Evolutionary conservation across 306 rosid genomes (phyloP), one percentile per base, ranked within the genome.

Genomic region (Pterocarpus macrocarpus): DNA sequence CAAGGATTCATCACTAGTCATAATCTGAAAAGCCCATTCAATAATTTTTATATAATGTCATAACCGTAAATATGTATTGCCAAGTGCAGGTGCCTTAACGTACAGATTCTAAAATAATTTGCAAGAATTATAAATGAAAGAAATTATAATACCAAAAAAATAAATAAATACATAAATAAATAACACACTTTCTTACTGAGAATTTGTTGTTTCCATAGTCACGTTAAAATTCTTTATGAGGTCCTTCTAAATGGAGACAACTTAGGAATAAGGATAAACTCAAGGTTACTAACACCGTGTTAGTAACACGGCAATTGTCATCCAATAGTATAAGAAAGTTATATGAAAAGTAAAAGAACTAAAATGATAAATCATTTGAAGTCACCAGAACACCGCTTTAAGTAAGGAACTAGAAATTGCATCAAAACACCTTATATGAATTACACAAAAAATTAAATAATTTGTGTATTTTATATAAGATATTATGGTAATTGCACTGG

Each of bases 401-500:
- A 65, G 41, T 13, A 22, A 22, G 47, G 47, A 85, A 53, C 76
- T 17, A 45, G 47, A 58, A 64, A 76, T 14, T 64, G 32, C 10
- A 56, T 14, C 52, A 76, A 58, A 56, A 38, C 44, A 34, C 68
- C 56, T 45, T 53, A 33, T 5, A 47, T 22, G 75, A 41, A 77
- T 55, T 16, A 15, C 8, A 15, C 8, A 55, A 55, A 16, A 47
- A 45, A 45, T 45, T 9, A 47, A 55, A n/a, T 55, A 45, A 45
- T 62, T 50, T 72, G 38, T 58, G 14, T 78, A 74, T 79, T 74
- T 69, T 61, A 47, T 49, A 43, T 3, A 67, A 69, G 50, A 64
- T 28, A 74, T 28, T 35, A 58, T 44, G 58, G 72, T 33, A 78
- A 52, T 38, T 35, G 77, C 41, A 80, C 32, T 17, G 73, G 17